Percentiles rank a stretch among this genome's conserved stretches.
phyloP scores from a whole-genome alignment of 108 stramenopile species.

The Stephanodiscus minutulus region DNA sequence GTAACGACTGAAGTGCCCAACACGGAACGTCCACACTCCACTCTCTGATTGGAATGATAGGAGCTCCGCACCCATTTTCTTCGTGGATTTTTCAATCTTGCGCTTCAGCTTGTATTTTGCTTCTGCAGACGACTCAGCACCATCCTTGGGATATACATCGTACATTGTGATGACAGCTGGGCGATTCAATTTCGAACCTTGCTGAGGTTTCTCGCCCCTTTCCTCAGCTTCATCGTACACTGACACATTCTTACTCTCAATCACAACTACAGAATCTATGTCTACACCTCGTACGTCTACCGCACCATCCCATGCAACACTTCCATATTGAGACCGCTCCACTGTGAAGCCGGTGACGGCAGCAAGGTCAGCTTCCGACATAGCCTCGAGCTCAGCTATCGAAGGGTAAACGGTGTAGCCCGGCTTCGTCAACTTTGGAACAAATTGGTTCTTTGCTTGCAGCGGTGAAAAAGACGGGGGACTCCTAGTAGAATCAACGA shows the following conservation, averaged over 20 bases:
- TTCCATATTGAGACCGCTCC: constrained; percentile 70
- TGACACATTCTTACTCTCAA: constrained; percentile 81
- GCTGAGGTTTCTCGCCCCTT: constrained; percentile 71
- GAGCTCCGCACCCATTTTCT: constrained; percentile 82
- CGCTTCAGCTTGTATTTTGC: constrained; percentile 59
- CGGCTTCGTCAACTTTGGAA: constrained; percentile 76
- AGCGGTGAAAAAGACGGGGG: constrained; percentile 22
- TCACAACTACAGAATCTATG: constrained; percentile 77
- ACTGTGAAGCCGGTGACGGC: constrained; percentile 83
- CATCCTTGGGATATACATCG: constrained; percentile 69
- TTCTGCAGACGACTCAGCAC: constrained; percentile 55
- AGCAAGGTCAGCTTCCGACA: constrained; percentile 90
- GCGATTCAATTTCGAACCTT: constrained; percentile 87
- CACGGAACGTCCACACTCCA: constrained; percentile 91
- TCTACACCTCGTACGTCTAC: constrained; percentile 90
- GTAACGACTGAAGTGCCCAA: constrained; percentile 94
- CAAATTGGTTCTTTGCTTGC: constrained; percentile 19
- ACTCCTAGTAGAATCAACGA: constrained; percentile 35
- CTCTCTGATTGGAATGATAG: constrained; percentile 70
- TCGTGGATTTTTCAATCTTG: constrained; percentile 68
- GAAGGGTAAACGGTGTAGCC: constrained; percentile 87
- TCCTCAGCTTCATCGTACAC: constrained; percentile 86
- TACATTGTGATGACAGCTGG: constrained; percentile 87
- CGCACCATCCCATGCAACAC: constrained; percentile 91
- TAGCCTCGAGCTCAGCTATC: constrained; percentile 53